These are phyloP conservation scores for Zychaea mexicana DNA, from an alignment of 371 early-diverging fungal species.

Conservation along the genomic window DNA sequence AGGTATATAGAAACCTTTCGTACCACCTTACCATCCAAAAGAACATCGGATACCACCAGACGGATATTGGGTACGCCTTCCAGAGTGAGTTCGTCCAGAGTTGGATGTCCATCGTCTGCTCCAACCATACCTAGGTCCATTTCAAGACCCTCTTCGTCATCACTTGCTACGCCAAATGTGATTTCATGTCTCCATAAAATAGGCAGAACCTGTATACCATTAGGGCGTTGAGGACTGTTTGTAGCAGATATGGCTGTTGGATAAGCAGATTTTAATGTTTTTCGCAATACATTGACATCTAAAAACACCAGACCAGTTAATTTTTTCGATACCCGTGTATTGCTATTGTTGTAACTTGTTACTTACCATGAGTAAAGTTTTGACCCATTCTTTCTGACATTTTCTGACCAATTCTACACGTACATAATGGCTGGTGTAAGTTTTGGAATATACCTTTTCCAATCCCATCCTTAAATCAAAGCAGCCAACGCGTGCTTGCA, in stretches of 20 bases:
- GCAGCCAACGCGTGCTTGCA: too few relatives aligned
- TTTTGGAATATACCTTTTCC: too few relatives aligned
- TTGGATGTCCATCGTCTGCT: conserved; percentile 64
- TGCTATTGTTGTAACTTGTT: too few relatives aligned
- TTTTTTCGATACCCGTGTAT: too few relatives aligned
- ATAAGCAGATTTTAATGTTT: conserved; percentile 65
- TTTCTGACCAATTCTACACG: conserved; percentile 77
- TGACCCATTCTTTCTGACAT: conserved; percentile 74
- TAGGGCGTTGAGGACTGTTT: conserved; percentile 27
- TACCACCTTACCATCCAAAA: conserved; percentile 81
- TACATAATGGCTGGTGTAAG: too few relatives aligned
- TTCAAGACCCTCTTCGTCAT: conserved; percentile 46
- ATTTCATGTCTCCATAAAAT: conserved; percentile 85
- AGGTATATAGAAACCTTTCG: conserved; percentile 37
- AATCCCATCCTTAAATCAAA: too few relatives aligned
- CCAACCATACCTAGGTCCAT: conserved; percentile 57
- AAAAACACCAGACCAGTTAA: too few relatives aligned
- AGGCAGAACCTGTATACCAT: conserved; percentile 84
- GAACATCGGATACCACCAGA: conserved; percentile 79
- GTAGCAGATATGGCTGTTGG: conserved; percentile 33
- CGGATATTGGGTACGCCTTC: conserved; percentile 85
- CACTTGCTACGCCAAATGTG: conserved; percentile 66
- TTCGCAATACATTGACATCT: conserved; percentile 78
- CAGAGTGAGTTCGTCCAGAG: conserved; percentile 77
- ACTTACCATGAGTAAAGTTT: conserved; percentile 74